These are phyloP conservation scores for Apiospora rasikravindrae DNA, from an alignment of 2,329 filamentous ascomycete genomes.

Conservation along the genomic window DNA sequence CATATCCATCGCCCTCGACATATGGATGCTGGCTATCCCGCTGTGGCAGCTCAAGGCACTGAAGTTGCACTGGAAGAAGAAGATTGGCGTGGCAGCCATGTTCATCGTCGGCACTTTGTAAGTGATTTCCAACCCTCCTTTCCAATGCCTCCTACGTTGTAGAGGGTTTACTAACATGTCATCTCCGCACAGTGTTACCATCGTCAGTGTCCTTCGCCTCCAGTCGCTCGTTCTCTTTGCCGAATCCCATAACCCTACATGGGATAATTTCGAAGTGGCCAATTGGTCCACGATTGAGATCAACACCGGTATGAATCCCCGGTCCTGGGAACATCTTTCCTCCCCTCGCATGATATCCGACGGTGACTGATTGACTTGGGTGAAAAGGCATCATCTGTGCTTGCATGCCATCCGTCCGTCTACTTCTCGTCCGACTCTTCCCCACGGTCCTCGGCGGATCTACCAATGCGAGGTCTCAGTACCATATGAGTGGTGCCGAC, in stretches of 20 bases:
- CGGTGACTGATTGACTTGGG: background rate
- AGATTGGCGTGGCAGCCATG: slow-evolving; percentile 48
- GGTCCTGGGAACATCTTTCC: background rate
- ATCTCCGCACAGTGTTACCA: slow-evolving; percentile 21
- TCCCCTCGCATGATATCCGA: background rate
- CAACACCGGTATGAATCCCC: slow-evolving; percentile 19
- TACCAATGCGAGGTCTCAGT: background rate
- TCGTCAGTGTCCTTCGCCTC: slow-evolving; percentile 25
- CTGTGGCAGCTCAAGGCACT: slow-evolving; percentile 47
- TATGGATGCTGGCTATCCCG: slow-evolving; percentile 48
- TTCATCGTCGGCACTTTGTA: slow-evolving; percentile 50
- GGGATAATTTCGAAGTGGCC: slow-evolving; percentile 21
- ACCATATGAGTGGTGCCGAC: background rate
- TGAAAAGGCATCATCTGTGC: slow-evolving; percentile 24
- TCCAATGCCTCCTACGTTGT: slow-evolving; percentile 31
- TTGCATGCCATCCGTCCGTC: slow-evolving; percentile 24
- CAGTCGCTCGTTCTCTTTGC: slow-evolving; percentile 24
- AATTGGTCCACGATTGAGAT: slow-evolving; percentile 26
- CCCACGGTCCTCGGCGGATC: slow-evolving; percentile 21
- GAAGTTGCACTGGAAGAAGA: slow-evolving; percentile 52
- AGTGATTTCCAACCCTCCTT: slow-evolving; percentile 38
- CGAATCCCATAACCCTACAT: slow-evolving; percentile 23
- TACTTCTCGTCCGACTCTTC: slow-evolving; percentile 21
- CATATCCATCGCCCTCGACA: slow-evolving; percentile 48
- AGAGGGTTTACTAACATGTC: slow-evolving; percentile 26